phyloP scores from a whole-genome alignment of 1,284 basidiomycete genomes.

The Anthracocystis panici-leucophaei region DNA sequence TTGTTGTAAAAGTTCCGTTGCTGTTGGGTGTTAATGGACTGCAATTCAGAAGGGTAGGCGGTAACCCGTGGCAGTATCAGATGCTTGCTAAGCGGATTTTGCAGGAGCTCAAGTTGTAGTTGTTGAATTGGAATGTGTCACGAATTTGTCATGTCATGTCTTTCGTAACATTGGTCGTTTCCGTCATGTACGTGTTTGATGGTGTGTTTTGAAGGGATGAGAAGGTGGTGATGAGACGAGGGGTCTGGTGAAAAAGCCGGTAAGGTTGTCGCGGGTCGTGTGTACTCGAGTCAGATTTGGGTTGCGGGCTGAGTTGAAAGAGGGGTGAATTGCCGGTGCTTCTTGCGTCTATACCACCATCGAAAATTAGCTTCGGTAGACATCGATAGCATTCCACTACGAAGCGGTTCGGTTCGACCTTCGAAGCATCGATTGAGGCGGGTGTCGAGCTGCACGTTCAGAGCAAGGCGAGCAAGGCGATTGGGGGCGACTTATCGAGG shows the following conservation, averaged over 20 bases:
- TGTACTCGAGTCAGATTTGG: conserved; percentile 8
- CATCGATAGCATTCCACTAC: too few relatives aligned
- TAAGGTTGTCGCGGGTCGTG: not conserved
- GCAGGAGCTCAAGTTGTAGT: conserved; percentile 85
- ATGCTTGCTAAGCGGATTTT: conserved; percentile 94
- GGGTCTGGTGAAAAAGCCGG: conserved; percentile 11
- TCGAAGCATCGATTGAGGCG: too few relatives aligned
- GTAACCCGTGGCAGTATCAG: conserved; percentile 93
- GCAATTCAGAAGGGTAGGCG: conserved; percentile 90
- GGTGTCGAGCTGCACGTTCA: too few relatives aligned
- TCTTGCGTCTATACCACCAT: not conserved
- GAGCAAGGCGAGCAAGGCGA: too few relatives aligned
- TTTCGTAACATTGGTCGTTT: not conserved
- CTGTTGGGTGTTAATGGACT: conserved; percentile 89
- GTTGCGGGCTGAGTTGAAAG: not conserved
- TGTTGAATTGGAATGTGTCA: not conserved
- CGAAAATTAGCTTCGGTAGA: not conserved
- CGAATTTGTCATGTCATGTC: not conserved
- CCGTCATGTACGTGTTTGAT: not conserved
- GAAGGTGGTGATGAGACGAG: not conserved
- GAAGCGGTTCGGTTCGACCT: too few relatives aligned
- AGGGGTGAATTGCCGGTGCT: conserved; percentile 10
- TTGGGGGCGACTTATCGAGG: too few relatives aligned
- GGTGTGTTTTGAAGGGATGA: not conserved
- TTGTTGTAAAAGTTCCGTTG: conserved; percentile 75